These are phyloP conservation scores for Taphrina sp. DNA, from an alignment of 1,139 yeast genomes.

Conservation along the genomic window DNA sequence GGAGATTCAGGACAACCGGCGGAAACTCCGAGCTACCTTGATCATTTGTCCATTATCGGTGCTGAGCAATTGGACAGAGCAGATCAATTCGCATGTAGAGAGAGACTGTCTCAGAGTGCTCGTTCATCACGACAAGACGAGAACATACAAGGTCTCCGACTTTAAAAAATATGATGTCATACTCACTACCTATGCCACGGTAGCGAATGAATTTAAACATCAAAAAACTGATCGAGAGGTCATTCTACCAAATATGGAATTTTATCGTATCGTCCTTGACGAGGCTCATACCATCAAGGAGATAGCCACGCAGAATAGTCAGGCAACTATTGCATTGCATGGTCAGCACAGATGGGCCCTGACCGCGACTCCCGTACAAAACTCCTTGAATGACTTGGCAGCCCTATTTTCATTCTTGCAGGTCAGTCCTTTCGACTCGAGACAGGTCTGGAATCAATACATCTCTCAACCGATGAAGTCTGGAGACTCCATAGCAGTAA, in stretches of 20 bases:
- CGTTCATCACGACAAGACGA: conserved; percentile 59
- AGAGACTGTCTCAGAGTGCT: conserved; percentile 53
- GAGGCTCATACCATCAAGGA: conserved; percentile 92
- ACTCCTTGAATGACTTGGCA: conserved; percentile 72
- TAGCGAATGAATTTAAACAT: conserved; percentile 42
- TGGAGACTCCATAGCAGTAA: conserved; percentile 51
- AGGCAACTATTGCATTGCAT: conserved; percentile 64
- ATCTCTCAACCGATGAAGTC: conserved; percentile 59
- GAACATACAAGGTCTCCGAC: conserved; percentile 41
- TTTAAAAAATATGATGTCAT: conserved; percentile 65
- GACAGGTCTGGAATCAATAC: conserved; percentile 55
- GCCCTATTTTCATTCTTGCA: conserved; percentile 71
- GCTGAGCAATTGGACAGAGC: conserved; percentile 78
- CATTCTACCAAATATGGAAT: conserved; percentile 58
- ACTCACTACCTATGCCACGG: conserved; percentile 68
- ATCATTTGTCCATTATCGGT: conserved; percentile 88
- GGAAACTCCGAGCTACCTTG: conserved; percentile 66
- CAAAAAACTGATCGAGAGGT: conserved; percentile 32
- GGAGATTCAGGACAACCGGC: conserved; percentile 35
- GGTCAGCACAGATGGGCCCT: conserved; percentile 69
- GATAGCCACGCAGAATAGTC: conserved; percentile 73
- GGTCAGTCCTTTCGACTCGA: conserved; percentile 55
- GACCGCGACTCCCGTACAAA: conserved; percentile 95
- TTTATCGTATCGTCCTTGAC: conserved; percentile 62
- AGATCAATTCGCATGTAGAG: conserved; percentile 60